Evolutionary conservation across 2,329 filamentous ascomycete species (phyloP).

Genomic region (Pseudopithomyces maydicus): DNA sequence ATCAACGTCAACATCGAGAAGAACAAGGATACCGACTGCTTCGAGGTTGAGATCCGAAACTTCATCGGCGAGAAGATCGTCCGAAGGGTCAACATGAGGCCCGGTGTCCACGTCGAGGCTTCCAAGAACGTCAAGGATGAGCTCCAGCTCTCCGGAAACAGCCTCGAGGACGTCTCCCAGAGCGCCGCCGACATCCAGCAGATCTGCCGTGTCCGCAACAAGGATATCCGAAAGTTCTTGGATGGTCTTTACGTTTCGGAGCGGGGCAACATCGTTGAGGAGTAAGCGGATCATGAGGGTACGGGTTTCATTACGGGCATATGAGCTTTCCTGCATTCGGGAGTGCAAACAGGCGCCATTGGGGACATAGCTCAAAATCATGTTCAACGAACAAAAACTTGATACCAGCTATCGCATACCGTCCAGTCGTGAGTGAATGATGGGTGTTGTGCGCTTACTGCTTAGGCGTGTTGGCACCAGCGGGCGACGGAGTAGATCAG

Average conservation of each 20-base stretch:
- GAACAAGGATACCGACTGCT: constrained; percentile 86
- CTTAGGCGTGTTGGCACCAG: neutral
- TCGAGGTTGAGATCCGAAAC: constrained; percentile 95
- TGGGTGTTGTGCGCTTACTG: neutral
- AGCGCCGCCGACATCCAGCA: constrained; percentile 99
- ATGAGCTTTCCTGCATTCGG: constrained; percentile 48
- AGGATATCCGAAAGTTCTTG: constrained; percentile 99
- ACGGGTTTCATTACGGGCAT: constrained; percentile 48
- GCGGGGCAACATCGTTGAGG: constrained; percentile 90
- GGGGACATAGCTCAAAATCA: constrained; percentile 45
- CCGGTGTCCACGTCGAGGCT: constrained; percentile 87
- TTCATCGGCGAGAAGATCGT: constrained; percentile 89
- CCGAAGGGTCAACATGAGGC: constrained; percentile 85
- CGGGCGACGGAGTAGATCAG: neutral
- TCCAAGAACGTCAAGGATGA: constrained; percentile 97
- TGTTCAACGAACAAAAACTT: constrained; percentile 45
- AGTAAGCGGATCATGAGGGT: constrained; percentile 44
- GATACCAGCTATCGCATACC: constrained; percentile 8
- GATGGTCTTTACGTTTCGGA: constrained; percentile 99
- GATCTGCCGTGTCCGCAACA: constrained; percentile 99
- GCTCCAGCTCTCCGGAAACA: constrained; percentile 91
- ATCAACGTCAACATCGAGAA: constrained; percentile 99
- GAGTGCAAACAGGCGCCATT: constrained; percentile 44
- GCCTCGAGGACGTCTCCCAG: constrained; percentile 95
- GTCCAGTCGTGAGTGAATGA: neutral